These are phyloP conservation scores for Globisporangium viniferum DNA, from an alignment of 352 stramenopile species.

Conservation along the genomic window DNA sequence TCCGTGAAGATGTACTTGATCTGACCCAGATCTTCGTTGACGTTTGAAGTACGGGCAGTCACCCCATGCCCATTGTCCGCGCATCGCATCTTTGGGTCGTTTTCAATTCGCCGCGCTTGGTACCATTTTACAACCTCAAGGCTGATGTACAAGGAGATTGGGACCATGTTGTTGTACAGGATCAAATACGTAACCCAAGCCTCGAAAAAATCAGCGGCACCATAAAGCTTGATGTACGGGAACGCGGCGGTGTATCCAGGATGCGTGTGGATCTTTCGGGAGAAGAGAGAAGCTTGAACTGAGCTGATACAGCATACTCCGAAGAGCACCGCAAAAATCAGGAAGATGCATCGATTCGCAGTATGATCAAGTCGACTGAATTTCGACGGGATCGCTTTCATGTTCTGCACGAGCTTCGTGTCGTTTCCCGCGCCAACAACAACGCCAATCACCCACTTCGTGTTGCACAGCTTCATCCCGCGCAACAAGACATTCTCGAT, in stretches of 20 bases:
- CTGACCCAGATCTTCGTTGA: conserved; percentile 95
- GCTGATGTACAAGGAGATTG: conserved; percentile 97
- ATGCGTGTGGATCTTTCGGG: conserved; percentile 30
- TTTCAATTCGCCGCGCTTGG: conserved; percentile 92
- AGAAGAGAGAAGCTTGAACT: conserved; percentile 49
- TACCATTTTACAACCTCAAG: conserved; percentile 96
- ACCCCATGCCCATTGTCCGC: conserved; percentile 52
- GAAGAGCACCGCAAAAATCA: conserved; percentile 83
- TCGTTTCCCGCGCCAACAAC: conserved; percentile 77
- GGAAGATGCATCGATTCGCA: conserved; percentile 76
- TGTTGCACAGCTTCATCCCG: conserved; percentile 85
- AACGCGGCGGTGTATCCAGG: conserved; percentile 20
- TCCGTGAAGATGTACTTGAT: conserved; percentile 99
- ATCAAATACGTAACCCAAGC: conserved; percentile 82
- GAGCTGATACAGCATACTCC: conserved; percentile 66
- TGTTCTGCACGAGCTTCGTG: conserved; percentile 83
- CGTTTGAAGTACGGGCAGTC: conserved; percentile 89
- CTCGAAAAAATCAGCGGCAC: conserved; percentile 41
- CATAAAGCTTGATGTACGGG: conserved; percentile 33
- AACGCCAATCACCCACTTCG: conserved; percentile 76
- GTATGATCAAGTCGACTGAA: conserved; percentile 79
- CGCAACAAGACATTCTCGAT: conserved; percentile 80
- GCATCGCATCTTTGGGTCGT: conserved; percentile 63
- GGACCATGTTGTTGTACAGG: conserved; percentile 92
- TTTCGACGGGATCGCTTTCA: conserved; percentile 84